Base-by-base conservation (phyloP, 176 grass and related monocot species). In the Oryza meridionalis region DNA sequence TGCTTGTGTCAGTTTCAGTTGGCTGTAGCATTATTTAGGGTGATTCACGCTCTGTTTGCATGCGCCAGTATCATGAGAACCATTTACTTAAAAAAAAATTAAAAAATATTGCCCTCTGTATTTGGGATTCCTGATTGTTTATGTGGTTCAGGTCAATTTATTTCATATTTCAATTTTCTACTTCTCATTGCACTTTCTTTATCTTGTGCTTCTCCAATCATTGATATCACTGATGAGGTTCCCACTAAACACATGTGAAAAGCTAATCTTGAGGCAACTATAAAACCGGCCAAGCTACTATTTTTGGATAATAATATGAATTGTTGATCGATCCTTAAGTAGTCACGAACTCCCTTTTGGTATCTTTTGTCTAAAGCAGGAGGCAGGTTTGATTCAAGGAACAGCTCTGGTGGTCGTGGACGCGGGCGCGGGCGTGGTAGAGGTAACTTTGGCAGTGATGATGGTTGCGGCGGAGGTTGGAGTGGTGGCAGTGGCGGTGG, bases 311-410 rank as follows among this genome's bases (percentile, higher is more conserved):
- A 1, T 37, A 37, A 6, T 37, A 37, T 32, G 13, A 25, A 19
- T 43, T 14, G 51, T 49, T 64, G 24, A 16, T 69, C 19, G 2
- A 80, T 63, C 1, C 2, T 53, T 27, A 37, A 37, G 35, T 75
- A 62, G 19, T 2, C 50, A 16, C 38, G 5, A 42, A 76, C 13
- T 66, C 49, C 32, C 53, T 47, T 83, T 49, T 17, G 15, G 11
- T 55, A 16, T 43, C 9, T 85, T 64, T 65, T 58, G 37, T 58
- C n/a, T 16, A 35, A 88, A 92, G 50, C 82, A 94, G 93, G 93
- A 81, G 93, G 91, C 32, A 84, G 91, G 78, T 96, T 89, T 84
- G 91, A 99, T 78, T 94, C 96, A 44, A 92, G 93, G 83, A 92
- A 88, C 37, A 72, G 72, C 26, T 91, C 88, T 89, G 89, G 90